phyloP scores from a whole-genome alignment of 805 yeast genomes.

The Zygotorulaspora chibaensis region DNA sequence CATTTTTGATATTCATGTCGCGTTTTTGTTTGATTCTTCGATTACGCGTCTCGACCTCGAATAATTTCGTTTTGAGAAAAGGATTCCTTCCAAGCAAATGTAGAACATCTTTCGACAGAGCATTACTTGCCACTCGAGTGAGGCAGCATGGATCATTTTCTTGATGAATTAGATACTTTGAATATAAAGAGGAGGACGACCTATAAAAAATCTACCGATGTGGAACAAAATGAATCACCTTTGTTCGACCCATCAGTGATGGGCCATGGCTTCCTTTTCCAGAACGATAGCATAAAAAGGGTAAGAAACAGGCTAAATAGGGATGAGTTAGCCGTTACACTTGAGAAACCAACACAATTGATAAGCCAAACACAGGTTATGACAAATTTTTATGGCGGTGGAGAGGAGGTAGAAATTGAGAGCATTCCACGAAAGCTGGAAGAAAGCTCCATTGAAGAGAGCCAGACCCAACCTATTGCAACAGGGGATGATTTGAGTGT shows the following conservation, averaged over 20 bases:
- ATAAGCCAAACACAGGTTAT: slow-evolving; percentile 13
- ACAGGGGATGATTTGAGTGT: too few relatives aligned
- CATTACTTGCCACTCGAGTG: background rate
- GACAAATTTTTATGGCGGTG: slow-evolving; percentile 26
- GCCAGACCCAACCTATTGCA: background rate
- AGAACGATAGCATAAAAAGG: slow-evolving; percentile 17
- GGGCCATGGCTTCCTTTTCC: slow-evolving; percentile 27
- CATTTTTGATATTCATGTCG: too few relatives aligned
- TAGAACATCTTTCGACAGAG: background rate
- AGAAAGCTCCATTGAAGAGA: background rate
- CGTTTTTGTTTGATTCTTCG: background rate
- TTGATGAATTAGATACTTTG: slow-evolving; percentile 16
- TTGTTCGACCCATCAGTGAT: slow-evolving; percentile 7
- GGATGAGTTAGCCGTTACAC: background rate
- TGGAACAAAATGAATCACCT: slow-evolving; percentile 8
- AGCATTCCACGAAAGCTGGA: slow-evolving; percentile 6
- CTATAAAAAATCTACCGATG: slow-evolving; percentile 19
- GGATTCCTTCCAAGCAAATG: too few relatives aligned
- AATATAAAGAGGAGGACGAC: slow-evolving; percentile 23
- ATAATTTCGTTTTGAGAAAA: too few relatives aligned
- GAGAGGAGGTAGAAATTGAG: slow-evolving; percentile 13
- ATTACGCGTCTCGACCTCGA: slow-evolving; percentile 2
- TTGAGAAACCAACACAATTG: background rate
- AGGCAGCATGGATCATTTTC: slow-evolving; percentile 25
- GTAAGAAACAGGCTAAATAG: slow-evolving; percentile 26